Evolutionary conservation across 192 early-diverging fungal genomes (phyloP).

Genomic region (Coemansia sp.): DNA sequence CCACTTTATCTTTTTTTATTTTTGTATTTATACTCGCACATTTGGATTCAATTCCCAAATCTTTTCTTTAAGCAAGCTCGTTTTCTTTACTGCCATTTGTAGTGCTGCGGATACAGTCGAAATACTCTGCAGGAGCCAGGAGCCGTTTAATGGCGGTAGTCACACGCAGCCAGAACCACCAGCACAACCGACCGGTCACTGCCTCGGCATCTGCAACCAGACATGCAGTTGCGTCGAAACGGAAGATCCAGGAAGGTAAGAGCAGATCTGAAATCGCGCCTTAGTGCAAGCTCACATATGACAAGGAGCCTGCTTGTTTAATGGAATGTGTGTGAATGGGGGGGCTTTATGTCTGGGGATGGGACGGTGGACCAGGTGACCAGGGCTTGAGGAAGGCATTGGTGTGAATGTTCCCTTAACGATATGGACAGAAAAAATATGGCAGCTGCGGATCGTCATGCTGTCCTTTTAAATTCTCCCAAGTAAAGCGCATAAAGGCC

Average conservation of each 20-base stretch:
- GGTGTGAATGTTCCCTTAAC: too few relatives aligned
- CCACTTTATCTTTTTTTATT: neutral
- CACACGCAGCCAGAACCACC: constrained; percentile 33
- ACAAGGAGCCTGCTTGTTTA: too few relatives aligned
- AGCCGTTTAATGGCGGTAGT: constrained; percentile 36
- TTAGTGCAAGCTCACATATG: too few relatives aligned
- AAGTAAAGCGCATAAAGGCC: too few relatives aligned
- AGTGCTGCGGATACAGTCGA: neutral
- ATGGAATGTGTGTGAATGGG: too few relatives aligned
- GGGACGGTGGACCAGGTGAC: constrained; percentile 10
- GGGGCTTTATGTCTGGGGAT: too few relatives aligned
- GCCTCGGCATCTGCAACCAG: constrained; percentile 8
- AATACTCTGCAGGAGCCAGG: neutral
- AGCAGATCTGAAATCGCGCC: neutral
- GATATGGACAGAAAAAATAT: too few relatives aligned
- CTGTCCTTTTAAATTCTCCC: too few relatives aligned
- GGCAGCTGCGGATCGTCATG: too few relatives aligned
- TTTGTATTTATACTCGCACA: neutral
- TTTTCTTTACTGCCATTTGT: too few relatives aligned
- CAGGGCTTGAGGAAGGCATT: neutral
- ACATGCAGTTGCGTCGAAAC: constrained; percentile 25
- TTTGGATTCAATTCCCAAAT: constrained; percentile 1
- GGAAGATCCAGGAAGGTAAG: constrained; percentile 47
- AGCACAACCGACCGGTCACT: constrained; percentile 9
- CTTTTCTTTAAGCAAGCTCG: too few relatives aligned